phyloP scores from a whole-genome alignment of 345 rosid genomes.

The Heritiera fomes region DNA sequence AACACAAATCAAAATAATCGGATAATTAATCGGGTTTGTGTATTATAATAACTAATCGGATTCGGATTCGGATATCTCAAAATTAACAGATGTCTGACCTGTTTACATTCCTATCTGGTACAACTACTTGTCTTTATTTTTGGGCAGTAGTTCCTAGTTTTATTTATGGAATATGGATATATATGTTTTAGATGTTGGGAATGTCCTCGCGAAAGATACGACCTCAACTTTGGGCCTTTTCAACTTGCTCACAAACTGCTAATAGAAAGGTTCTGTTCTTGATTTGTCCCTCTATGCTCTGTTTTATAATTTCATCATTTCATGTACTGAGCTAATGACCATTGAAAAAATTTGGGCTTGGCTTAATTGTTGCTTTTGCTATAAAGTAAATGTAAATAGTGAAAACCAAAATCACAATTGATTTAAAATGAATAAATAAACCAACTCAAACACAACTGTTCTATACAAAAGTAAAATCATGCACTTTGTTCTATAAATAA shows the following conservation, averaged over 20 bases:
- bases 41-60: too few relatives aligned
- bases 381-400: not conserved
- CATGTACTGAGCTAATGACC: not conserved
- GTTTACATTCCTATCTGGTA: not conserved
- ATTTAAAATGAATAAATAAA: not conserved
- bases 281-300: not conserved
- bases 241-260: not conserved
- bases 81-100: too few relatives aligned
- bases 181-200: constrained; percentile 14
- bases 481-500: not conserved
- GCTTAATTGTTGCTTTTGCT: not conserved
- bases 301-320: not conserved
- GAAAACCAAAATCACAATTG: not conserved
- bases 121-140: not conserved
- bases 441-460: not conserved
- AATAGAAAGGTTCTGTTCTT: not conserved
- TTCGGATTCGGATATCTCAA: too few relatives aligned
- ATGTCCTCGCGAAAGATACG: constrained; percentile 3
- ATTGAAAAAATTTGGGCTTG: not conserved
- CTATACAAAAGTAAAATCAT: not conserved
- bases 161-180: not conserved
- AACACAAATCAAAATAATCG: too few relatives aligned
- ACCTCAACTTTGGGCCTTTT: not conserved
- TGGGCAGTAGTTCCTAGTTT: not conserved
- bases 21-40: too few relatives aligned